Base-by-base conservation (phyloP, 495 filamentous ascomycete genomes). In the Penicillium salamii region DNA sequence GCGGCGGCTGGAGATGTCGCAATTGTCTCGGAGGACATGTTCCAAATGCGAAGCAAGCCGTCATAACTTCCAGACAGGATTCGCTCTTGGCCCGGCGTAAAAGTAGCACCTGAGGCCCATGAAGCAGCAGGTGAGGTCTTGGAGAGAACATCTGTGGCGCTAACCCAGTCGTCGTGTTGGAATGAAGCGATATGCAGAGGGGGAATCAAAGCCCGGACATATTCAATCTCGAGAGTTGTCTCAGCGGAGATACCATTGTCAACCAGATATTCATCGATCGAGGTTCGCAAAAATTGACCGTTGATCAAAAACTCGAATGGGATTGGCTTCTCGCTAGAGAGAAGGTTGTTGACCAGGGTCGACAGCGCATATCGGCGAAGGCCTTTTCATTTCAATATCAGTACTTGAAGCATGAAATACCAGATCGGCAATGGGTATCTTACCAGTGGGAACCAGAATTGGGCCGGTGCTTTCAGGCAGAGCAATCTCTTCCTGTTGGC, bases 281-380 rank as follows among this genome's bases (percentile, higher is more conserved):
- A 89, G 20, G 89, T 87, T 33, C 89, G 86, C 20, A 98, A 81
- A 69, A 95, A 95, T 54, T 85, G 82, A 58, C 95, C 93, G 59
- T 91, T 89, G 68, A 95, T 82, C 52, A 98, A 79, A 76, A 98
- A 97, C 67, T 98, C 95, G 72, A 98, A 90, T 21, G 93, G 93
- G 31, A 96, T 81, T 12, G 92, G 87, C 35, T 84, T 79, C 34
- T 84, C 74, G 26, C 83, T 88, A 50, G 85, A 73, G 49, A 97
- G 82, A 59, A 97, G 86, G 54, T 88, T 91, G 71, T 98, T 98
- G 52, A 97, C 87, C 53, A 98, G 81, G 24, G 88, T 87, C 1
- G 92, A 97, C 15, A 98, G 83, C 45, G 85, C 89, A 79, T 95
- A 93, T 66, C 93, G 83, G 57, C 88, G 85, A 50, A 97, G 78